Evolutionary conservation across 2,329 filamentous ascomycete genomes (phyloP).

Genomic region (Thielaviopsis ethacetica): DNA sequence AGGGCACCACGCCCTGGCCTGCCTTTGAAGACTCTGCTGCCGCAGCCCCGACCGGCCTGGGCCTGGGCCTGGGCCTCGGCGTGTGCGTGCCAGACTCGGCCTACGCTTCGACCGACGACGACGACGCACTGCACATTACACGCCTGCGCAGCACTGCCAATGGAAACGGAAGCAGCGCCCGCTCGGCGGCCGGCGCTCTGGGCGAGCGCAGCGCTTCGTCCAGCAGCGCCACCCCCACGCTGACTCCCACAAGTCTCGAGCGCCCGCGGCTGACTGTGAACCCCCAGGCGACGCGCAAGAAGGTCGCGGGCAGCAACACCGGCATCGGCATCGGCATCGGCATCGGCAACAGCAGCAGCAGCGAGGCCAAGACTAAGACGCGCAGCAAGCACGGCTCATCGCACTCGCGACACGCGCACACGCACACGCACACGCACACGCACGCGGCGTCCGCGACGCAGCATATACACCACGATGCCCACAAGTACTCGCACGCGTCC

Average conservation of each 20-base stretch:
- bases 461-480: neutral
- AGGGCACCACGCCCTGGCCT: constrained; percentile 11
- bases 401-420: neutral
- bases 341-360: neutral
- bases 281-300: constrained; percentile 24
- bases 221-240: constrained; percentile 3
- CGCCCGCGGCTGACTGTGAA: constrained; percentile 23
- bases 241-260: constrained; percentile 25
- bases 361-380: neutral
- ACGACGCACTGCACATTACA: constrained; percentile 52
- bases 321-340: neutral
- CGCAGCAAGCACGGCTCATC: neutral
- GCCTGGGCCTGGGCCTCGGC: neutral
- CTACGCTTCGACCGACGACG: constrained; percentile 58
- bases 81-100: constrained; percentile 39
- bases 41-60: too few species aligned
- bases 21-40: constrained; percentile 4
- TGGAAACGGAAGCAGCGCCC: too few species aligned
- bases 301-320: constrained; percentile 22
- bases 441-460: neutral
- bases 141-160: neutral
- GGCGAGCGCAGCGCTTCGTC: constrained; percentile 1
- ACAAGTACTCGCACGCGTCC: neutral
- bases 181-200: constrained; percentile 16
- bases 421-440: neutral